A percentile compares a stretch with the other conserved stretches of the same genome.
These are phyloP conservation scores for Eucalyptus rudis DNA, from an alignment of 345 rosid genomes.

Conservation along the genomic window DNA sequence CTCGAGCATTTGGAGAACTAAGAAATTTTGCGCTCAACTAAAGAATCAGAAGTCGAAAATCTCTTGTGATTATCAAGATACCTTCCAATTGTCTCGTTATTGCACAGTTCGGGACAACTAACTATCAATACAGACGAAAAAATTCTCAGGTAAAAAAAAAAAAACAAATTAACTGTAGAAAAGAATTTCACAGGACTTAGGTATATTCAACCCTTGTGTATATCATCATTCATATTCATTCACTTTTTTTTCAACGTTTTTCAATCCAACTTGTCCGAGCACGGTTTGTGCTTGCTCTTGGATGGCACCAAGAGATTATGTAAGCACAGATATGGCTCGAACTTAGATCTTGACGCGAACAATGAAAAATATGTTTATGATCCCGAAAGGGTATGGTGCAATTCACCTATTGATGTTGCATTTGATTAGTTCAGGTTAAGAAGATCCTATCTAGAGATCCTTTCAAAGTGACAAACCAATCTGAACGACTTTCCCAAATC, in stretches of 20 bases:
- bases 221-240: background rate
- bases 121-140: background rate
- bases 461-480: background rate
- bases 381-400: background rate
- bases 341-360: background rate
- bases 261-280: background rate
- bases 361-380: background rate
- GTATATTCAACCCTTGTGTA: background rate
- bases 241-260: background rate
- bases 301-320: background rate
- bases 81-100: background rate
- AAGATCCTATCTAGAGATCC: background rate
- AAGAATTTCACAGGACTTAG: background rate
- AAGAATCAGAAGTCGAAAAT: too few species aligned
- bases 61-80: background rate
- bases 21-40: too few species aligned
- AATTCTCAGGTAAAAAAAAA: background rate
- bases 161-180: background rate
- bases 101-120: background rate
- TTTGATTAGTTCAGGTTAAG: background rate
- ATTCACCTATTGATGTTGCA: background rate
- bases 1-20: too few species aligned
- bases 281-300: background rate
- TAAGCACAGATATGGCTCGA: background rate
- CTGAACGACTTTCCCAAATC: background rate